These are phyloP conservation scores for Naganishia albida DNA, from an alignment of 1,284 basidiomycete species.

Conservation along the genomic window DNA sequence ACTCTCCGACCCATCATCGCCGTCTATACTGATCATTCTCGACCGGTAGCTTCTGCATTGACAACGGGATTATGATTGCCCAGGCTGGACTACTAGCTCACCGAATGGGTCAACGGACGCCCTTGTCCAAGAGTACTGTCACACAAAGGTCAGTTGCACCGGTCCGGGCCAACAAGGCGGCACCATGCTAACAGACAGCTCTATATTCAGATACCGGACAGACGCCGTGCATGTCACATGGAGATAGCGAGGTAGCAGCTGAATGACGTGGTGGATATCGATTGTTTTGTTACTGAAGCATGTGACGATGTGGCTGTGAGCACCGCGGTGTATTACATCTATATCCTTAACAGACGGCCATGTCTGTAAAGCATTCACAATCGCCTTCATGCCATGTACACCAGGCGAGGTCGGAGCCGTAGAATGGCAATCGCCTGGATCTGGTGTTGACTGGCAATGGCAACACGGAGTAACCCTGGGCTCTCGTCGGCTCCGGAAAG, in stretches of 20 bases:
- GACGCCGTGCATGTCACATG: conserved; percentile 87
- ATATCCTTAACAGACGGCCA: too few relatives aligned
- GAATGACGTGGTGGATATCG: too few relatives aligned
- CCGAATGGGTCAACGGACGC: conserved; percentile 85
- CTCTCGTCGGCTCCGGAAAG: not conserved
- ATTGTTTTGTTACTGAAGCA: too few relatives aligned
- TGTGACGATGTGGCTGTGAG: too few relatives aligned
- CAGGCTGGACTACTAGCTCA: conserved; percentile 91
- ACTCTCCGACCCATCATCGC: not conserved
- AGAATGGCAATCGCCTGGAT: too few relatives aligned
- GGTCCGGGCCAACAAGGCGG: too few relatives aligned
- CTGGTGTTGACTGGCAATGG: too few relatives aligned
- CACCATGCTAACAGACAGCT: not conserved
- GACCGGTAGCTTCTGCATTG: conserved; percentile 85
- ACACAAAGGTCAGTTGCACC: conserved; percentile 72
- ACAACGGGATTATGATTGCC: conserved; percentile 99
- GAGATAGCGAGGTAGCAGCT: too few relatives aligned
- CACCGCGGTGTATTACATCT: too few relatives aligned
- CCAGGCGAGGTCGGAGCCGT: not conserved
- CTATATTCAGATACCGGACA: conserved; percentile 71
- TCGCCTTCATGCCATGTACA: too few relatives aligned
- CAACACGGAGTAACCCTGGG: not conserved
- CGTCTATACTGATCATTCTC: not conserved
- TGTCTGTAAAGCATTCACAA: too few relatives aligned
- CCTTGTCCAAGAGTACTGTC: conserved; percentile 75